Base-by-base conservation (phyloP, 2,329 filamentous ascomycete species). In the Didymella exigua region DNA sequence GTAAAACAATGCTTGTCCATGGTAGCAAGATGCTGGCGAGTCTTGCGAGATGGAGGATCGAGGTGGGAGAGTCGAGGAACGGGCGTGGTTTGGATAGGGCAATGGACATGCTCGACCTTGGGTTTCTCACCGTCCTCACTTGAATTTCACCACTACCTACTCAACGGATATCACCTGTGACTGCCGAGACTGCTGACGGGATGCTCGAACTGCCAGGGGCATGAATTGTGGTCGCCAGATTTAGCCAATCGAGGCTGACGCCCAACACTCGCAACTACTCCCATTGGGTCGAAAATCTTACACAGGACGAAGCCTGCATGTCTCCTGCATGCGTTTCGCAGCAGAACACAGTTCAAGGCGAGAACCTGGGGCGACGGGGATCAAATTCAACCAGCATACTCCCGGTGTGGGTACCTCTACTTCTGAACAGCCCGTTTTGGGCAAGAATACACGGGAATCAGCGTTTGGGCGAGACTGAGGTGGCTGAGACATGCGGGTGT, bases 401-500 rank as follows among this genome's bases (percentile, higher is more conserved):
- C 47, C 53, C 42, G 38, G 53, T 47, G 53, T 56, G 42, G 46
- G 37, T 33, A 38, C 42, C 13, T 47, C 1, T 43, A 33, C 10
- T 42, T 51, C 37, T 56, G 19, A 13, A 38, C 36, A 38, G 13
- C n/a, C 36, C 21, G 6, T 36, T 36, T 4, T 38, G 47, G 47
- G 53, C 41, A 51, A 51, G 53, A 47, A 42, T 51, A 30, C 46
- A 49, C 53, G 53, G 53, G 53, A 38, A 51, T 56, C 53, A 56
- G 38, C 30, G 30, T 47, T 34, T 47, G 43, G 48, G 40, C 34
- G 54, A 53, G 49, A 41, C 49, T 48, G 19, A 23, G 26, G 44
- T 52, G 54, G 49, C 54, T 57, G 44, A 57, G 49, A 57, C 49
- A 49, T 53, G 54, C 38, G 49, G 48, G 38, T 56, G 42, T 43